Evolutionary conservation across 108 stramenopile species (phyloP), one percentile per base, ranked within the genome.

Genomic region (Mediolabrus comicus): DNA sequence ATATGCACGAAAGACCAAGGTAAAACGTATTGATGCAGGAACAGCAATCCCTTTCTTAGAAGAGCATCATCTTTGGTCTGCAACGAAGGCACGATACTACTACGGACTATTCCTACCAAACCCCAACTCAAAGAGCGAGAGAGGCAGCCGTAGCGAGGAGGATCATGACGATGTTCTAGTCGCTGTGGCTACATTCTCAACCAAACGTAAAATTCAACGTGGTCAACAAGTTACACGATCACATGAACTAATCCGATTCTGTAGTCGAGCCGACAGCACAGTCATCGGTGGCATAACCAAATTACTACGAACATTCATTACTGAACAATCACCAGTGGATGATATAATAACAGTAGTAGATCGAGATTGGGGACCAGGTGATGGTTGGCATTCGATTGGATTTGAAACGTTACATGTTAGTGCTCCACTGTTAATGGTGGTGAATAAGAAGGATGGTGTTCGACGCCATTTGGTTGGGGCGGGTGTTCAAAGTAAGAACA

Each of bases 301-400:
- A 58, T 69, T 86, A 11, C 26, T 83, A 19, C 54, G 35, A 53
- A 58, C 80, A 2, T 86, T 86, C 36, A 34, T 56, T 7, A 49
- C n/a, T 17, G 75, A 83, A 14, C 22, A 55, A 3, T 7, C 24
- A 14, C 80, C 82, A 22, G 46, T 49, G 10, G 80, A 83, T 62
- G 85, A 86, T 55, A 71, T 86, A n/a, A 80, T 86, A 8, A 86
- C 85, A 16, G 65, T 72, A 19, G 43, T 86, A 7, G 85, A 86
- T 81, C 77, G 85, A 12, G 85, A 86, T 59, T 86, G 85, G 85
- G 83, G 83, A 38, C 28, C 52, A 46, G 83, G 75, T 13, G 38
- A 60, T 13, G 76, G 80, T 13, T 82, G 80, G 83, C 53, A 78
- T 32, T 25, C 53, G 0, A 38, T 83, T 4, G 85, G 85, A 19